Evolutionary conservation across 352 stramenopile species (phyloP), one percentile per base, ranked within the genome.

Genomic region (Phytophthora gonapodyides): DNA sequence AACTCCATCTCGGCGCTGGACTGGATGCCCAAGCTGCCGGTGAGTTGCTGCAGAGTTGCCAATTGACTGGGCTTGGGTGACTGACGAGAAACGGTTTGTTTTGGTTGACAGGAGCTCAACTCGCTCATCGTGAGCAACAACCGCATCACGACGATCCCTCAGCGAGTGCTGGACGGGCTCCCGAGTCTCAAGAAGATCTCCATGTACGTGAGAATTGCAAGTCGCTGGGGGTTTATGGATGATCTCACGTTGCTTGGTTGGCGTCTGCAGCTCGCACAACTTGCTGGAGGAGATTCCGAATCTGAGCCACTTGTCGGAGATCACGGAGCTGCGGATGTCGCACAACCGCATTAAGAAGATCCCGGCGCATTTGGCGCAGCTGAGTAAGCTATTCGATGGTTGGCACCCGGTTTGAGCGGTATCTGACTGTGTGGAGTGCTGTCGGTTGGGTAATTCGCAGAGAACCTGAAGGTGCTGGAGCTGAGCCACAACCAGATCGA

Each of bases 91-190:
- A 4, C 4, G 13, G 42, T 27, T 44, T 34, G 17, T 58, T 21
- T 37, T 55, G 16, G 17, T 19, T 11, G 12, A 13, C 30, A 84
- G 76, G 78, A 92, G 37, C 73, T 95, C 9, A 94, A 91, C 69
- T 93, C 87, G 49, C 67, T 95, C 17, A 92, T 95, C 50, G 73
- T 95, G 47, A 94, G 84, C 70, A 76, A 94, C 59, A 95, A 95
- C 55, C 81, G 83, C 45, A 93, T 95, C 50, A 61, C 75, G 12
- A 61, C 89, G 55, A 76, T 95, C 34, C 68, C 77, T 5, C 64
- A 80, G 30, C 82, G 82, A 7, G 75, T 78, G 10, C 53, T 95
- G 19, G 82, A 88, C 7, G 79, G 80, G 30, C 68, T 95, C 15
- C 84, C 85, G 11, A 84, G 75, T 33, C 63, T 95, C 2, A 93